These are phyloP conservation scores for Ustilago nuda DNA, from an alignment of 1,284 basidiomycete species.

Conservation along the genomic window DNA sequence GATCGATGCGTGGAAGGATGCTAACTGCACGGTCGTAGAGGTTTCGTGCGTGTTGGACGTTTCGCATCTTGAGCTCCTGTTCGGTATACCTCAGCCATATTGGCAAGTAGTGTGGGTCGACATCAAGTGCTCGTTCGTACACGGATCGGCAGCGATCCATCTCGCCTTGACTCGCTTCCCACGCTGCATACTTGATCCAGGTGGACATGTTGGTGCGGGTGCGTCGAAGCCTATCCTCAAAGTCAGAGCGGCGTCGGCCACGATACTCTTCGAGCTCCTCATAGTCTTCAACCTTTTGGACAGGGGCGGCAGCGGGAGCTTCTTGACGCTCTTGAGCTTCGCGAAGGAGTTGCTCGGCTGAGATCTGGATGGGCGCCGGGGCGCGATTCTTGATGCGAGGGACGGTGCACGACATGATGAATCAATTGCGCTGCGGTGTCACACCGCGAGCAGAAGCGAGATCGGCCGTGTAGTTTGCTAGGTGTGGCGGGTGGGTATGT, in stretches of 20 bases:
- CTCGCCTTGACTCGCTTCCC: slow-evolving; percentile 95
- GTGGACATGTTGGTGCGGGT: slow-evolving; percentile 77
- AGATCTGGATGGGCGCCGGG: slow-evolving; percentile 93
- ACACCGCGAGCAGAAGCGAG: not conserved
- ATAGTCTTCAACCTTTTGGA: slow-evolving; percentile 82
- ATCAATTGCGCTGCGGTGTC: slow-evolving; percentile 6
- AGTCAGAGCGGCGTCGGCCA: slow-evolving; percentile 93
- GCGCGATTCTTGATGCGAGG: slow-evolving; percentile 90
- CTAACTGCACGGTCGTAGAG: slow-evolving; percentile 96
- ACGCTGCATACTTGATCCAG: slow-evolving; percentile 76
- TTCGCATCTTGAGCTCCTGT: slow-evolving; percentile 95
- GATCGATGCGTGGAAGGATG: slow-evolving; percentile 90
- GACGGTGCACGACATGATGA: slow-evolving; percentile 66
- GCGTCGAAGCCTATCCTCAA: slow-evolving; percentile 92
- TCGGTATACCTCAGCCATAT: slow-evolving; percentile 98
- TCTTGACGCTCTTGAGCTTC: slow-evolving; percentile 99
- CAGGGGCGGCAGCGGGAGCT: slow-evolving; percentile 76
- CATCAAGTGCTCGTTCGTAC: slow-evolving; percentile 95
- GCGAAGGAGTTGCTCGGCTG: slow-evolving; percentile 94
- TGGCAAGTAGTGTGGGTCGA: slow-evolving; percentile 87
- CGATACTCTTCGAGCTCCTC: slow-evolving; percentile 97
- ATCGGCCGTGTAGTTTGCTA: not conserved
- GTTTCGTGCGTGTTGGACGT: slow-evolving; percentile 96
- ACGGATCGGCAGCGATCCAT: slow-evolving; percentile 79
- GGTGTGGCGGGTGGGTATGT: slow-evolving; percentile 18